Evolutionary conservation across 371 early-diverging fungal genomes (phyloP).

Genomic region (Circinella minor): DNA sequence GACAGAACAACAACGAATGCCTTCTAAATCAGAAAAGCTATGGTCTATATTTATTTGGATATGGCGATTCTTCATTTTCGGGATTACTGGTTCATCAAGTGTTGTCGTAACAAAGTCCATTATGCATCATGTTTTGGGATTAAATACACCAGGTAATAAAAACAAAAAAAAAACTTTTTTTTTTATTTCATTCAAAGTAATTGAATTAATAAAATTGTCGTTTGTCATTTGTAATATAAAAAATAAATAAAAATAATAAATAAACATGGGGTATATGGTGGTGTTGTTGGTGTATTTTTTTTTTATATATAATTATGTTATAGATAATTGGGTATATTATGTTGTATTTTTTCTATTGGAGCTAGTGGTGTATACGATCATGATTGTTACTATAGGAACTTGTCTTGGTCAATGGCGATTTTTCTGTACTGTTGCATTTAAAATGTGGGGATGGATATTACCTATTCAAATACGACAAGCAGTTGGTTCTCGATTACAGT

Average conservation of each 20-base stretch:
- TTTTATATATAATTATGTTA: not conserved
- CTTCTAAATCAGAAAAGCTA: not conserved
- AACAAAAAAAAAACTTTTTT: not conserved
- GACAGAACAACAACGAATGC: not conserved
- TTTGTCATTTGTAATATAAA: too few species aligned
- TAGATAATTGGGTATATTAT: slow-evolving; percentile 38
- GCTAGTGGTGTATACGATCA: slow-evolving; percentile 39
- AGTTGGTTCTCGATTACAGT: not conserved
- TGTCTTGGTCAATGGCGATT: slow-evolving; percentile 43
- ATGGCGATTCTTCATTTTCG: slow-evolving; percentile 46
- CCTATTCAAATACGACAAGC: not conserved
- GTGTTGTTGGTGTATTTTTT: too few species aligned
- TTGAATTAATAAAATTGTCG: too few species aligned
- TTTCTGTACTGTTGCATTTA: slow-evolving; percentile 35
- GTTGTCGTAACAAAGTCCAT: slow-evolving; percentile 33
- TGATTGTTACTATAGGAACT: slow-evolving; percentile 43
- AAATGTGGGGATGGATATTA: slow-evolving; percentile 46
- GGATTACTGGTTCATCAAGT: slow-evolving; percentile 47
- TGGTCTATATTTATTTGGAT: slow-evolving; percentile 25
- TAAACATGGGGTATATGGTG: too few species aligned
- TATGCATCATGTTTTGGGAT: slow-evolving; percentile 7
- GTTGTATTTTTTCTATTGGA: slow-evolving; percentile 40
- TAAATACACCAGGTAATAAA: slow-evolving; percentile 13
- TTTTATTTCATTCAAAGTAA: too few species aligned
- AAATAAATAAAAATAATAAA: too few species aligned